These are phyloP conservation scores for Dimocarpus longan DNA, from an alignment of 345 rosid species.

Conservation along the genomic window DNA sequence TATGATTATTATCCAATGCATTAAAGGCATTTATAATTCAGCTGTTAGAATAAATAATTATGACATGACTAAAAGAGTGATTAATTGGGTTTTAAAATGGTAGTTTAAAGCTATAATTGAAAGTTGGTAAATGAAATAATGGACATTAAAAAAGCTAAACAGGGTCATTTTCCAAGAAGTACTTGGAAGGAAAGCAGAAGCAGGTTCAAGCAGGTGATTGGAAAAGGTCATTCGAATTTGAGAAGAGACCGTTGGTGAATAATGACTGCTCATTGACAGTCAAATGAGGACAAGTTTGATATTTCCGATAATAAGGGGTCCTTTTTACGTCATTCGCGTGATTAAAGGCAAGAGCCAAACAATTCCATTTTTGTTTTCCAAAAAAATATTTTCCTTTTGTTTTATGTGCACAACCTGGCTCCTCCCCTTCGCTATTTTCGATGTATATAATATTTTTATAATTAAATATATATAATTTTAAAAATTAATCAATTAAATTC, in stretches of 20 bases:
- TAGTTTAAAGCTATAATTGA: not conserved
- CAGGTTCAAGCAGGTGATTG: not conserved
- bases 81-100: not conserved
- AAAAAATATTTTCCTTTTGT: not conserved
- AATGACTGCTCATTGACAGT: not conserved
- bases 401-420: not conserved
- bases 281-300: conserved; percentile 17
- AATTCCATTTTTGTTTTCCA: not conserved
- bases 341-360: conserved; percentile 11
- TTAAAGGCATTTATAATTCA: not conserved
- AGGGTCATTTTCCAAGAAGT: not conserved
- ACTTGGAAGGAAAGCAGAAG: not conserved
- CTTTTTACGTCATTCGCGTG: conserved; percentile 29
- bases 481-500: no score
- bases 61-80: not conserved
- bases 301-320: conserved; percentile 28
- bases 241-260: conserved; percentile 18
- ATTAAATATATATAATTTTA: no score
- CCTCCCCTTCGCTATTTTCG: not conserved
- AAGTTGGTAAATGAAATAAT: conserved; percentile 1
- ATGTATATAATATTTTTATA: no score
- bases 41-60: not conserved
- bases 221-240: not conserved
- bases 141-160: not conserved
- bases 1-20: not conserved